A percentile compares a stretch with the other conserved stretches of the same genome.
phyloP scores from a whole-genome alignment of 1,284 basidiomycete genomes.

The Chiua sp. region DNA sequence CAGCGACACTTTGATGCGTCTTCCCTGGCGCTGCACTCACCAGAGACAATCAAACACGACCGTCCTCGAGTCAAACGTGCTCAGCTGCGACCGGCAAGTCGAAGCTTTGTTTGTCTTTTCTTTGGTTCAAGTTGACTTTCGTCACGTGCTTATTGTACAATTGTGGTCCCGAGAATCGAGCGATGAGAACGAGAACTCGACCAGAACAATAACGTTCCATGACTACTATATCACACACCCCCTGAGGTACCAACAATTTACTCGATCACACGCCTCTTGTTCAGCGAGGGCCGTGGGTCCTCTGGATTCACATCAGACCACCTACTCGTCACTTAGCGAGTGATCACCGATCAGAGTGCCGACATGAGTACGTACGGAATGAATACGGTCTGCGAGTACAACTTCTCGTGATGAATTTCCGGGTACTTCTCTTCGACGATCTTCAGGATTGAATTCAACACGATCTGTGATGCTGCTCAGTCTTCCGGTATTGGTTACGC shows the following conservation, averaged over 20 bases:
- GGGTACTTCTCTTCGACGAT: conserved; percentile 65
- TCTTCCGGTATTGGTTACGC: not conserved
- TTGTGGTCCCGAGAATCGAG: not conserved
- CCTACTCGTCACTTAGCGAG: conserved; percentile 27
- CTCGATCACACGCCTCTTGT: conserved; percentile 27
- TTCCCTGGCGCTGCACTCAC: conserved; percentile 23
- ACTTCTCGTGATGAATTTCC: conserved; percentile 68
- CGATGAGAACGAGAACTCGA: not conserved
- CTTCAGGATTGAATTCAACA: conserved; percentile 66
- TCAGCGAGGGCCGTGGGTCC: conserved; percentile 39
- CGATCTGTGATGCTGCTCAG: conserved; percentile 50
- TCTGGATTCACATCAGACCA: conserved; percentile 47
- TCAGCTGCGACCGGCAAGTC: too few species aligned
- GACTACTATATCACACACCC: not conserved
- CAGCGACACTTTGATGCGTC: conserved; percentile 20
- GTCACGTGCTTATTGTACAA: conserved; percentile 31
- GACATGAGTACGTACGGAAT: conserved; percentile 45
- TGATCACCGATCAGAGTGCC: not conserved
- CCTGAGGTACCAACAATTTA: conserved; percentile 7
- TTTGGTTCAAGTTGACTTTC: conserved; percentile 32
- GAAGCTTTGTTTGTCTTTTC: conserved; percentile 28
- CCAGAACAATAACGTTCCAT: conserved; percentile 14
- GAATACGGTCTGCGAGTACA: conserved; percentile 61
- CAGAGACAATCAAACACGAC: conserved; percentile 15
- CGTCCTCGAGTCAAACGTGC: conserved; percentile 9